A percentile compares a stretch with the other conserved stretches of the same genome.
Evolutionary conservation across 2,329 filamentous ascomycete genomes (phyloP).

Genomic region (Xylariaceae sp.): DNA sequence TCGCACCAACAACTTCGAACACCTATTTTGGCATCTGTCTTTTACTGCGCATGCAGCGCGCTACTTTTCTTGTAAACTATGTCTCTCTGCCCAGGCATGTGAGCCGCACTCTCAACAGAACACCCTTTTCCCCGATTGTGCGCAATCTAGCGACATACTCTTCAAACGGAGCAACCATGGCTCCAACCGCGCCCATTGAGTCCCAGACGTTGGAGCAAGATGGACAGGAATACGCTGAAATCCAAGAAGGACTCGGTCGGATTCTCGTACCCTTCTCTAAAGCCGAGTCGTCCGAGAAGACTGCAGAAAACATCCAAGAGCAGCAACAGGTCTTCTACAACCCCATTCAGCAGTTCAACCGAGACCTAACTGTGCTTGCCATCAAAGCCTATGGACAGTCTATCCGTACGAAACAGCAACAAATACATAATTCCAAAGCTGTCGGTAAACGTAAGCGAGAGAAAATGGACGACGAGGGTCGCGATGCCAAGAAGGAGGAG

Average conservation of each 20-base stretch:
- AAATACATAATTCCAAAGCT: conserved; percentile 39
- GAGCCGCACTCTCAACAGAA: conserved; percentile 9
- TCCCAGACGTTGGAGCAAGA: conserved; percentile 36
- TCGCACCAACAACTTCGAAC: too few species aligned
- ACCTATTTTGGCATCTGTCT: too few species aligned
- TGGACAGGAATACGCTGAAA: conserved; percentile 47
- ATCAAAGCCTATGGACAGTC: conserved; percentile 86
- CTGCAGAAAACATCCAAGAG: conserved; percentile 48
- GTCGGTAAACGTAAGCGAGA: conserved; percentile 27
- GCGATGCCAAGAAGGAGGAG: conserved; percentile 23
- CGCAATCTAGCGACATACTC: conserved; percentile 26
- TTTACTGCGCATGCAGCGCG: too few species aligned
- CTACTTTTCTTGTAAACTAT: too few species aligned
- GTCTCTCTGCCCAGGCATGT: conserved; percentile 17
- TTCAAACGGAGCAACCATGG: conserved; percentile 12
- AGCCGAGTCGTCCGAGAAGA: conserved; percentile 33
- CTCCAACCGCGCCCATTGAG: conserved; percentile 23
- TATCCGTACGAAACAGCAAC: conserved; percentile 42
- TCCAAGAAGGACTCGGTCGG: conserved; percentile 54
- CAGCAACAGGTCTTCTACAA: conserved; percentile 93
- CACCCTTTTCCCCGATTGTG: conserved; percentile 13
- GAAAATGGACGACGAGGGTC: conserved; percentile 13
- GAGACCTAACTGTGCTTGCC: conserved; percentile 86
- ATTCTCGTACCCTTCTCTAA: conserved; percentile 48
- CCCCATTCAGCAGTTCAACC: conserved; percentile 97